Percentiles rank a stretch among this genome's conserved stretches.
Conservation (phyloP, 2,329 filamentous ascomycete species). For the Xylariaceae sp. region DNA sequence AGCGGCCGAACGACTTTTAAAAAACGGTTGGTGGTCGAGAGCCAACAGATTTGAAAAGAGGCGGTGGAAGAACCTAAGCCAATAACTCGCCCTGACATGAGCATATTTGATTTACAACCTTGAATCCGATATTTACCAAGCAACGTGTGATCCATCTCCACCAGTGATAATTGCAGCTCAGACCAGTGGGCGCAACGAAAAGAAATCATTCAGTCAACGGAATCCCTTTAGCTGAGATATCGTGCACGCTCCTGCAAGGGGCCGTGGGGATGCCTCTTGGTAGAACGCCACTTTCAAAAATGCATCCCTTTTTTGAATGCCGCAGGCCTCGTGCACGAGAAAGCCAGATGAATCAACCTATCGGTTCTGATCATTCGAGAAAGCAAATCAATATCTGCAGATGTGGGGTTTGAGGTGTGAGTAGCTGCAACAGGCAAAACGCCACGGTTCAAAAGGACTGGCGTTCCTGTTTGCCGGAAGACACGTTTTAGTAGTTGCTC, state of each 20-base stretch:
- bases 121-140: constrained; percentile 15
- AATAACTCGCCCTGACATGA: background rate
- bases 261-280: constrained; percentile 2
- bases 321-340: constrained; percentile 18
- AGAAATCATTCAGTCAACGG: constrained; percentile 16
- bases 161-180: constrained; percentile 12
- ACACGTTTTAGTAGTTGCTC: constrained; percentile 14
- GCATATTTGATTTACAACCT: constrained; percentile 12
- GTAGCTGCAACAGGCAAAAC: constrained; percentile 22
- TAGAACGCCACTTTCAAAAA: background rate
- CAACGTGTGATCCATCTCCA: constrained; percentile 8
- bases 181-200: constrained; percentile 13
- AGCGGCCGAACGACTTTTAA: constrained; percentile 7
- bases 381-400: constrained; percentile 18
- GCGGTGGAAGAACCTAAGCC: background rate
- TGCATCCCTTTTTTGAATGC: constrained; percentile 19
- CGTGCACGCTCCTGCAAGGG: constrained; percentile 24
- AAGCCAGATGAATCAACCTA: constrained; percentile 11
- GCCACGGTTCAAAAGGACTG: constrained; percentile 22
- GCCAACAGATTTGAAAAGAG: constrained; percentile 12
- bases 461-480: constrained; percentile 21
- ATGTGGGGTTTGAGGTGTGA: constrained; percentile 11
- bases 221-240: constrained; percentile 17
- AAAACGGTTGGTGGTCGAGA: constrained; percentile 6
- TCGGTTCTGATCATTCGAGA: constrained; percentile 13